These are phyloP conservation scores for Rutidosis leptorrhynchoides DNA, from an alignment of 129 eudicot species.

Conservation along the genomic window DNA sequence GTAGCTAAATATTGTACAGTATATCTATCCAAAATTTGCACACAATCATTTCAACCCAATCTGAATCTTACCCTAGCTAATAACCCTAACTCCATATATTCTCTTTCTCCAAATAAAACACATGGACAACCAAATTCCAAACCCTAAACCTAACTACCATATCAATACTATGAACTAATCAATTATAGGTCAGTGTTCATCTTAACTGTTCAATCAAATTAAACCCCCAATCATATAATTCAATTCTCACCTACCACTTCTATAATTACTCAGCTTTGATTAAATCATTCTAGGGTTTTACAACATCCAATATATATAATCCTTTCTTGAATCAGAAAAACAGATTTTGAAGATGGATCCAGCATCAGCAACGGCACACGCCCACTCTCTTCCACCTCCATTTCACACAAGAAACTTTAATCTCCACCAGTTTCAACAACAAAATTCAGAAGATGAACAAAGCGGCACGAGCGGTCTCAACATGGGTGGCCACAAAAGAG, in stretches of 20 bases:
- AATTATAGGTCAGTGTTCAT: background rate
- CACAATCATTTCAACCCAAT: slow-evolving; percentile 18
- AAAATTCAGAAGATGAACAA: slow-evolving; percentile 69
- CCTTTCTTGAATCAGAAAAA: slow-evolving; percentile 1
- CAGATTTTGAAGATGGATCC: slow-evolving; percentile 51
- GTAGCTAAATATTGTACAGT: background rate
- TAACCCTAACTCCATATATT: slow-evolving; percentile 26
- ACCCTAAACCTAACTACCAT: slow-evolving; percentile 22
- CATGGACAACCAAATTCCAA: slow-evolving; percentile 17
- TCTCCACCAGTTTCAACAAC: slow-evolving; percentile 49
- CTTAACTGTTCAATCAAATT: background rate
- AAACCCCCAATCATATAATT: background rate
- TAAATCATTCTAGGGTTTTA: background rate
- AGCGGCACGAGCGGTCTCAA: slow-evolving; percentile 57
- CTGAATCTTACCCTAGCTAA: slow-evolving; percentile 22
- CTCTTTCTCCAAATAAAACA: slow-evolving; percentile 13
- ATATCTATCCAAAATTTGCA: background rate
- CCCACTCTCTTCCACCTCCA: slow-evolving; percentile 73
- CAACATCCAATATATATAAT: background rate
- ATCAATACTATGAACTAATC: background rate
- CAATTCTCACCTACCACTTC: background rate
- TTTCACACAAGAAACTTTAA: slow-evolving; percentile 75
- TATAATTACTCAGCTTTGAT: background rate
- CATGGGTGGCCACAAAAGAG: slow-evolving; percentile 50
- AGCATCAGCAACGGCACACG: slow-evolving; percentile 29